Evolutionary conservation across 164 flowering plant genomes (phyloP).

Genomic region (Piper betle): DNA sequence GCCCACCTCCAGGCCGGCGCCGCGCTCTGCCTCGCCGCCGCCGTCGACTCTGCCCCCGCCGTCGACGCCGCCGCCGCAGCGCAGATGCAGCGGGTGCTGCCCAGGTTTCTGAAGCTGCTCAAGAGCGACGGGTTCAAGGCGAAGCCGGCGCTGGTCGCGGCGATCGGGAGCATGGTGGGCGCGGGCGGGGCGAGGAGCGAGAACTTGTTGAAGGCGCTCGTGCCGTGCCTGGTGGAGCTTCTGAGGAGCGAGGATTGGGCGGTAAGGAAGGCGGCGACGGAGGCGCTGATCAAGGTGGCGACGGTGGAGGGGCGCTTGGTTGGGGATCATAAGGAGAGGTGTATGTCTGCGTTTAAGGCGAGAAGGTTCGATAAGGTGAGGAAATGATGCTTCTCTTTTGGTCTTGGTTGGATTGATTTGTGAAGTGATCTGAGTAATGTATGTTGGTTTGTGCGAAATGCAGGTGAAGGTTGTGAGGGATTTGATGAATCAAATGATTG

Average conservation of each 20-base stretch:
- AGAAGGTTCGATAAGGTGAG: conserved; percentile 73
- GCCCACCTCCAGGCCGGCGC: conserved; percentile 55
- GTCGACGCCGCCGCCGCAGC: conserved; percentile 49
- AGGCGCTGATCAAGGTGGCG: conserved; percentile 54
- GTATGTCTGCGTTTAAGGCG: conserved; percentile 45
- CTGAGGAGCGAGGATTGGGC: conserved; percentile 79
- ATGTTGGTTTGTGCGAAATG: neutral
- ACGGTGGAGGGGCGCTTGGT: conserved; percentile 41
- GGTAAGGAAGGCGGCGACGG: conserved; percentile 75
- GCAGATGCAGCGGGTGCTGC: conserved; percentile 36
- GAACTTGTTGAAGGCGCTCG: conserved; percentile 29
- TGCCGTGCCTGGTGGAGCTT: conserved; percentile 44
- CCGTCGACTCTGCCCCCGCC: conserved; percentile 48
- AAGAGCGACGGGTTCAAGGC: conserved; percentile 55
- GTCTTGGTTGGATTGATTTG: neutral
- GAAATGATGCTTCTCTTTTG: neutral
- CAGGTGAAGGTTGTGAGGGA: conserved; percentile 13
- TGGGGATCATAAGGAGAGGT: conserved; percentile 38
- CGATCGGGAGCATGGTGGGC: conserved; percentile 48
- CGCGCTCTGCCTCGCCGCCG: conserved; percentile 64
- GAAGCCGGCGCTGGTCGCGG: conserved; percentile 47
- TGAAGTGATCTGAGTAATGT: too few species aligned
- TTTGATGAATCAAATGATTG: conserved; percentile 10
- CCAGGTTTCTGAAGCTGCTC: conserved; percentile 53
- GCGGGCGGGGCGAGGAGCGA: conserved; percentile 30